Evolutionary conservation across 2,329 filamentous ascomycete species (phyloP).

Genomic region (Pseudopithomyces maydicus): DNA sequence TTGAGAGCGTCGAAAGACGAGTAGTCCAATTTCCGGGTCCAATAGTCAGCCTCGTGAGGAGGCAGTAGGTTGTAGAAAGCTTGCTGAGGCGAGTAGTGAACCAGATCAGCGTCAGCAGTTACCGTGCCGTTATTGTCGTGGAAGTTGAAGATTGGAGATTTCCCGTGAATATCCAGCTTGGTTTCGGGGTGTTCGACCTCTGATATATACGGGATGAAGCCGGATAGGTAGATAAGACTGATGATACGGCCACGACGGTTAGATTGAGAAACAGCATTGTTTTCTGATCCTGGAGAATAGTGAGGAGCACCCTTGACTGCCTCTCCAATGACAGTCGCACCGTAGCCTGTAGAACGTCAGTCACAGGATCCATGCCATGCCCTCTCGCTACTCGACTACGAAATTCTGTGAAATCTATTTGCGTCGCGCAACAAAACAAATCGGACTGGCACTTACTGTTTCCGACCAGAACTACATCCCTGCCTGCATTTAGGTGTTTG

Average conservation of each 20-base stretch:
- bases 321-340: slow-evolving; percentile 30
- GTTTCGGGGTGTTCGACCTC: slow-evolving; percentile 18
- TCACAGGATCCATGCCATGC: background rate
- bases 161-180: slow-evolving; percentile 18
- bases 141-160: slow-evolving; percentile 20
- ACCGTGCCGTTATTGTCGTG: slow-evolving; percentile 14
- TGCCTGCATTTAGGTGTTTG: slow-evolving; percentile 14
- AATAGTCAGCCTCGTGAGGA: slow-evolving; percentile 8
- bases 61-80: slow-evolving; percentile 33
- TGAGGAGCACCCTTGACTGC: slow-evolving; percentile 24
- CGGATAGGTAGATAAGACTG: slow-evolving; percentile 26
- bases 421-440: background rate
- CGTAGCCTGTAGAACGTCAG: slow-evolving; percentile 20
- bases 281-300: background rate
- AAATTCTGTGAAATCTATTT: background rate
- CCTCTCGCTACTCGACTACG: background rate
- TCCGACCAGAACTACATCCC: slow-evolving; percentile 31
- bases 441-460: slow-evolving; percentile 20
- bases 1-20: slow-evolving; percentile 26
- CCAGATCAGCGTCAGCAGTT: slow-evolving; percentile 2
- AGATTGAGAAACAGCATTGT: background rate
- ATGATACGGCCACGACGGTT: slow-evolving; percentile 19
- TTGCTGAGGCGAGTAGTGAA: slow-evolving; percentile 14
- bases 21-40: slow-evolving; percentile 16
- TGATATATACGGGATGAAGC: slow-evolving; percentile 27